Percentiles rank a stretch among this genome's conserved stretches.
Evolutionary conservation across 768 basidiomycete species (phyloP).

Genomic region (Suillus weaverae): DNA sequence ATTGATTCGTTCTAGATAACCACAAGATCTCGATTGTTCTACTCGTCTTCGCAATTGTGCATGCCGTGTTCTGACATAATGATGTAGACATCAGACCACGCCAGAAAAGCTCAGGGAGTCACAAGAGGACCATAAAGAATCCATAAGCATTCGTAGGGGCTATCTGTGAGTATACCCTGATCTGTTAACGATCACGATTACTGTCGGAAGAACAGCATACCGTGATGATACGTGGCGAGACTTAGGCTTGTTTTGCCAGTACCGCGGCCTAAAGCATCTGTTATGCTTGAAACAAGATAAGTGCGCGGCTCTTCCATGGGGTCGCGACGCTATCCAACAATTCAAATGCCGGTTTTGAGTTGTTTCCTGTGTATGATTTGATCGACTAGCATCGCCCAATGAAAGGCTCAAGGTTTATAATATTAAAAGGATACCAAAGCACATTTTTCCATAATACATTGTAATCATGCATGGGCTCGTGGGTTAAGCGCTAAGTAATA

Average conservation of each 20-base stretch:
- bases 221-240: slow-evolving; percentile 3
- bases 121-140: not conserved
- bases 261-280: not conserved
- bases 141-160: not conserved
- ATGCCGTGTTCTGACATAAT: not conserved
- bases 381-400: not conserved
- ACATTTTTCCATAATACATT: not conserved
- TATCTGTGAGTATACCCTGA: not conserved
- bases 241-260: not conserved
- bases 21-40: not conserved
- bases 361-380: not conserved
- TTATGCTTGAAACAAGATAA: not conserved
- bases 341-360: not conserved
- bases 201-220: not conserved
- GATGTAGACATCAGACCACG: not conserved
- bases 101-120: not conserved
- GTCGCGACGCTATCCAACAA: not conserved
- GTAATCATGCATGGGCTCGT: too few relatives aligned
- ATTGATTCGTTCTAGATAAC: slow-evolving; percentile 1
- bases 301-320: not conserved
- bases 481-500: not conserved
- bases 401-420: too few relatives aligned
- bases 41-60: not conserved
- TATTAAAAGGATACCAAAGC: not conserved
- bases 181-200: not conserved